These are phyloP conservation scores for Aphanomyces cochlioides DNA, from an alignment of 352 stramenopile genomes.

Conservation along the genomic window DNA sequence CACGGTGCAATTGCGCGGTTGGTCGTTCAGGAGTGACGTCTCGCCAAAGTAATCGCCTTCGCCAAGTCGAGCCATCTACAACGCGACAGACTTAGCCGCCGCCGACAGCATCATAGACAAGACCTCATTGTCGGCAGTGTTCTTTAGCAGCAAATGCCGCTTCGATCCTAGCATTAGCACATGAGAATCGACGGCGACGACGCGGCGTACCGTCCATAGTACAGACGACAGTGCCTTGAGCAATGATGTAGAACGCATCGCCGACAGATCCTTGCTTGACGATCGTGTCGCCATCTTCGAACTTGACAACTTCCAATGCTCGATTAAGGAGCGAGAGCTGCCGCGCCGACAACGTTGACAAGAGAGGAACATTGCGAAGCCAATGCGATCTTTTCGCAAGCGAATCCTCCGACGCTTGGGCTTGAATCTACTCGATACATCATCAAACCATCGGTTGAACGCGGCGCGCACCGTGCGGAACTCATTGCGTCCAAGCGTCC, in stretches of 20 bases:
- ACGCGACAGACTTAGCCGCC: not conserved
- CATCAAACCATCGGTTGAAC: not conserved
- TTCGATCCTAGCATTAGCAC: conserved; percentile 5
- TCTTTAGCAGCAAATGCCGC: conserved; percentile 8
- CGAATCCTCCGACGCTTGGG: conserved; percentile 67
- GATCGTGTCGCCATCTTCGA: conserved; percentile 69
- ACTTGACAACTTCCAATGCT: conserved; percentile 57
- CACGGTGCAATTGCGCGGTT: conserved; percentile 77
- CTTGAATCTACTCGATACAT: conserved; percentile 44
- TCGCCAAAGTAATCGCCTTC: conserved; percentile 89
- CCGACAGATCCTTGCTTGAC: conserved; percentile 77
- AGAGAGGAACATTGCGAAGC: conserved; percentile 67
- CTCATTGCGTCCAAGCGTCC: conserved; percentile 85
- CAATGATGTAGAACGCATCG: conserved; percentile 81
- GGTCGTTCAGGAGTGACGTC: conserved; percentile 85
- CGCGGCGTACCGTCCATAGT: conserved; percentile 43
- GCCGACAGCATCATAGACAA: no score
- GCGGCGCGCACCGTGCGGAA: conserved; percentile 56
- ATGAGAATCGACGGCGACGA: not conserved
- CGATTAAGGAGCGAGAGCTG: conserved; percentile 64
- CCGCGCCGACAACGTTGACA: conserved; percentile 57
- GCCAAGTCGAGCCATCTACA: conserved; percentile 54
- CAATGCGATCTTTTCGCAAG: conserved; percentile 68
- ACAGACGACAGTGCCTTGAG: conserved; percentile 61
- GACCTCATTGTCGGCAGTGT: not conserved